Base-by-base conservation (phyloP, 2,329 filamentous ascomycete genomes). In the Metarhizium robertsii region DNA sequence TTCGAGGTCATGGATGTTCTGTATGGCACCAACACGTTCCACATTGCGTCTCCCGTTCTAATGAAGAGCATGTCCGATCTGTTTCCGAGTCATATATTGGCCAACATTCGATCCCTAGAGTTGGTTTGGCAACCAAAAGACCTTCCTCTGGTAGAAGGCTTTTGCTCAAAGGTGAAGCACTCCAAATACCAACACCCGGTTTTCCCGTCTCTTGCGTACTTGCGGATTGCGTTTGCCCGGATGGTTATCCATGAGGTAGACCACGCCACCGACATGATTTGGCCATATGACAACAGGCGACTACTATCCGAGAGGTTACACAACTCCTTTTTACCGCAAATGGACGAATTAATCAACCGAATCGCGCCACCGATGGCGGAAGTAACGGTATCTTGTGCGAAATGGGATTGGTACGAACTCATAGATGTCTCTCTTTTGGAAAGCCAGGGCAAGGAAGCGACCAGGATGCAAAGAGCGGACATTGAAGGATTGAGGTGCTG, bases 11-110 rank as follows among this genome's bases (percentile, higher is more conserved):
- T 64, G 13, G 57, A 62, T 18, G 59, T 66, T 18, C 55, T 69
- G 7, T 69, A 67, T 51, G 30, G 58, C 29, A 63, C 65, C 10
- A 69, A 68, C 55, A 60, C 58, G 6, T 61, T 68, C 18, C 60
- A 63, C 55, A 61, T 69, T 16, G 47, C 45, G 2, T 57, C 60
- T 10, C 55, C 59, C 2, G 51, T 57, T 11, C 56, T 62, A 13
- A 58, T 60, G 6, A 53, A 57, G 48, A 54, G 56, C 49, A 54
- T 63, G 16, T 56, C 60, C 18, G 53, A 56, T 32, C 53, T 61
- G 8, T 50, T 61, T 6, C 55, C 58, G 1, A 25, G 42, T 5
- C 55, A 59, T 29, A 47, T 56, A 10, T 46, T 63, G 4, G 55
- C 57, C n/a, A 50, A 52, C 6, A 55, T 63, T n/a, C 50, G 52